These are phyloP conservation scores for Erythrobasidium hasegawianum DNA, from an alignment of 1,284 basidiomycete species.

Conservation along the genomic window DNA sequence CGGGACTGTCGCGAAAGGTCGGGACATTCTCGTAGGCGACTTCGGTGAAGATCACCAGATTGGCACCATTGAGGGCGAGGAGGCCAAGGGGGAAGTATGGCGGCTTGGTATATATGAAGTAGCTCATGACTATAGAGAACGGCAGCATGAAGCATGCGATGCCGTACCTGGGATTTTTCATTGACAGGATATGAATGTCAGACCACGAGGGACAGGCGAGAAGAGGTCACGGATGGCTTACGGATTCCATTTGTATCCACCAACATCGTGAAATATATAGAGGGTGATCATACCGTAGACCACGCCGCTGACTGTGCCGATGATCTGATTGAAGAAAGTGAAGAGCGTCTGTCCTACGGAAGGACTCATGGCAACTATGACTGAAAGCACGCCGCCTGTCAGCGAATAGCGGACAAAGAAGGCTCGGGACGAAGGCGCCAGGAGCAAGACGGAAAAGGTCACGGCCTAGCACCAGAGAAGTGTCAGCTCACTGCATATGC, in stretches of 20 bases:
- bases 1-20: conserved; percentile 44
- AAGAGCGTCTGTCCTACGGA: conserved; percentile 48
- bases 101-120: conserved; percentile 47
- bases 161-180: too few relatives aligned
- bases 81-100: conserved; percentile 43
- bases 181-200: too few relatives aligned
- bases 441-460: conserved; percentile 45
- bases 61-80: conserved; percentile 47
- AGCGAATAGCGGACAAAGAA: conserved; percentile 49
- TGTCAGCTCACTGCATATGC: too few relatives aligned
- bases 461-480: conserved; percentile 37
- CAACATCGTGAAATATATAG: conserved; percentile 48
- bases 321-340: conserved; percentile 49
- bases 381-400: conserved; percentile 48
- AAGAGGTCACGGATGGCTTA: conserved; percentile 15
- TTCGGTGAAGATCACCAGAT: conserved; percentile 46
- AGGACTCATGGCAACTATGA: conserved; percentile 49
- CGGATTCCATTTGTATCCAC: conserved; percentile 50
- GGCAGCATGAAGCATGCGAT: conserved; percentile 43
- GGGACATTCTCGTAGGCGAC: conserved; percentile 44
- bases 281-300: conserved; percentile 32
- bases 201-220: too few relatives aligned
- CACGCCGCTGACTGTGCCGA: conserved; percentile 40
- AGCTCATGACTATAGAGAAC: conserved; percentile 44
- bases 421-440: conserved; percentile 41